Evolutionary conservation across 179 eudicot genomes (phyloP).

Genomic region (Nepenthes alata): DNA sequence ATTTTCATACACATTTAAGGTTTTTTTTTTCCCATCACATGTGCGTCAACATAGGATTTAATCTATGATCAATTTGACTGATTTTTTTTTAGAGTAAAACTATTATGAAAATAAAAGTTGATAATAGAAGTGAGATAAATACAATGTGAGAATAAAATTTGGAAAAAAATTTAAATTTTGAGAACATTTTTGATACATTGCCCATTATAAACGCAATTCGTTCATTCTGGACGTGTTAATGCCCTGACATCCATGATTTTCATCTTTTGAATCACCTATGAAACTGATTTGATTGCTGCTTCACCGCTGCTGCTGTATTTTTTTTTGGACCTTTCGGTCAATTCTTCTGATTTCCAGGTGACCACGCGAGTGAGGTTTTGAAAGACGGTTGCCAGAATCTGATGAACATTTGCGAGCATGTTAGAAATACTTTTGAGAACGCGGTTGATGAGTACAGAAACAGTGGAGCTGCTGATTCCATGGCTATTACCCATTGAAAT

Average conservation of each 20-base stretch:
- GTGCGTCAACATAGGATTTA: too few relatives aligned
- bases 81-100: too few relatives aligned
- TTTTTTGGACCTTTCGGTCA: not conserved
- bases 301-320: not conserved
- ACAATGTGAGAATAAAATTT: too few relatives aligned
- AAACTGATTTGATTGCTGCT: not conserved
- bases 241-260: not conserved
- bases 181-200: too few relatives aligned
- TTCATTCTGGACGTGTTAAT: too few relatives aligned
- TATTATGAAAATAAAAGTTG: too few relatives aligned
- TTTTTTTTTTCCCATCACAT: too few relatives aligned
- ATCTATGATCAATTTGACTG: too few relatives aligned
- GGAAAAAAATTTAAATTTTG: too few relatives aligned
- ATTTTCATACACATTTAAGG: too few relatives aligned
- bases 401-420: conserved; percentile 61
- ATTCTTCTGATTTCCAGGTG: conserved; percentile 34
- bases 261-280: not conserved
- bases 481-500: conserved; percentile 18
- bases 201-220: too few relatives aligned
- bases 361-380: conserved; percentile 69
- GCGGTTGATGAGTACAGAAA: conserved; percentile 52
- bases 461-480: conserved; percentile 17
- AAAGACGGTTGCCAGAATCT: conserved; percentile 71
- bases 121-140: too few relatives aligned
- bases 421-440: conserved; percentile 53